Conservation (phyloP, 345 rosid genomes). For the Sisymbrium irio region DNA sequence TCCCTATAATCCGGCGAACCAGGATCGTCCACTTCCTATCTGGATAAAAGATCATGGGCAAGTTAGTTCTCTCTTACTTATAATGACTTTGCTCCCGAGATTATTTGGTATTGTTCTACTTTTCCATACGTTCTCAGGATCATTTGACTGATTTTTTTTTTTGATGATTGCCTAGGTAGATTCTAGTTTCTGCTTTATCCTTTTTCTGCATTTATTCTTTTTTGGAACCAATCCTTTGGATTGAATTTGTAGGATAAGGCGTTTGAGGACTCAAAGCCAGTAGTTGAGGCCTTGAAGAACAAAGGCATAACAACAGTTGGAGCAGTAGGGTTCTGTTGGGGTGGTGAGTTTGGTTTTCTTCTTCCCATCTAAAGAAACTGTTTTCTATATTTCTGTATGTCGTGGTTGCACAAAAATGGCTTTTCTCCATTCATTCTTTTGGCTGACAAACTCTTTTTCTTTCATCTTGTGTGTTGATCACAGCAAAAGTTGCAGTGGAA, state of each 20-base stretch:
- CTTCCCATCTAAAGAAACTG: not conserved
- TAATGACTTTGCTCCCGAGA: not conserved
- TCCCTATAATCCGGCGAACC: slow-evolving; percentile 42
- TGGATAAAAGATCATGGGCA: slow-evolving; percentile 68
- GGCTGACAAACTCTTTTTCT: not conserved
- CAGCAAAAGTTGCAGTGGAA: slow-evolving; percentile 80
- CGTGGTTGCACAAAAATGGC: not conserved
- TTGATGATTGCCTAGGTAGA: not conserved
- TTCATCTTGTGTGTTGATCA: not conserved
- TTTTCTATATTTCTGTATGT: not conserved
- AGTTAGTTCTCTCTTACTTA: slow-evolving; percentile 44
- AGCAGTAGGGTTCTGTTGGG: slow-evolving; percentile 73
- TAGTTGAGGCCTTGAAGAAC: slow-evolving; percentile 57
- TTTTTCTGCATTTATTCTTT: not conserved
- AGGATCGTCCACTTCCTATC: slow-evolving; percentile 42
- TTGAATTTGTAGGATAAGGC: slow-evolving; percentile 55
- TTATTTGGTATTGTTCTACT: not conserved
- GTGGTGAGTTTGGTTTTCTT: slow-evolving; percentile 45
- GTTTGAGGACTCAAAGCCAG: slow-evolving; percentile 63
- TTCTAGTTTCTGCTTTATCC: not conserved
- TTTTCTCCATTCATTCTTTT: not conserved
- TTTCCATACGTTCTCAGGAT: not conserved
- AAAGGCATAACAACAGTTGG: slow-evolving; percentile 57
- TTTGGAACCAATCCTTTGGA: not conserved
- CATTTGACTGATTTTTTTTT: not conserved